Base-by-base conservation (phyloP, 352 stramenopile species). In the Phytophthora tentaculata region DNA sequence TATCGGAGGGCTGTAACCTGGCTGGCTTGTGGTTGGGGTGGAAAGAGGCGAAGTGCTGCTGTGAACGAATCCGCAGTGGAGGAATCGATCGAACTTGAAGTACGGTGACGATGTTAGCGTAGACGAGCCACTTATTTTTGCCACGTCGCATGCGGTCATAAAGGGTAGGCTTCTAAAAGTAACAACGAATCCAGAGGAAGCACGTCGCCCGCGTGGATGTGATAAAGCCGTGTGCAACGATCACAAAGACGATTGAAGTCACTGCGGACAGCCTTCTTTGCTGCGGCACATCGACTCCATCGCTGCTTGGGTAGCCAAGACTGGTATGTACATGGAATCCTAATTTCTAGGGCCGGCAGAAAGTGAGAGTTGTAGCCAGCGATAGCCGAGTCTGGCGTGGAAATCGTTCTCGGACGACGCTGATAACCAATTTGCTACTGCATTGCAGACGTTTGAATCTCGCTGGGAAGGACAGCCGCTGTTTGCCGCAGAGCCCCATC, bases 111-210 rank as follows among this genome's bases (percentile, higher is more conserved):
- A 35, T n/a, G n/a, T 10, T 45, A 32, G 28, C 39, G 60, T 57
- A 57, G 63, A 61, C 49, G 55, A 26, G 52, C 20, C 43, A 17
- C 5, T 43, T 45, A 13, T 45, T 9, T 56, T 41, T 59, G 67
- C 67, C 67, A 60, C 67, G 67, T 74, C 67, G 61, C 67, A 74
- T 74, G 67, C 43, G 70, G 67, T 70, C 67, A 66, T 24, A 22
- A 20, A 20, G 50, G 28, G n/a, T 47, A 44, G 29, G 51, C 14
- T 43, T n/a, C 5, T n/a, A 6, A 5, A 2, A n/a, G 10, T 20
- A 20, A 22, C 5, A 12, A n/a, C 48, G 28, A 74, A 74, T 70
- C 35, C 10, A 0, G 14, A 12, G 16, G 0, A 6, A 35, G 29
- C 29, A 63, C 63, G 63, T 65, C 63, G 63, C 28, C 56, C 29